These are phyloP conservation scores for Coniochaeta sp. DNA, from an alignment of 2,329 filamentous ascomycete genomes.

Conservation along the genomic window DNA sequence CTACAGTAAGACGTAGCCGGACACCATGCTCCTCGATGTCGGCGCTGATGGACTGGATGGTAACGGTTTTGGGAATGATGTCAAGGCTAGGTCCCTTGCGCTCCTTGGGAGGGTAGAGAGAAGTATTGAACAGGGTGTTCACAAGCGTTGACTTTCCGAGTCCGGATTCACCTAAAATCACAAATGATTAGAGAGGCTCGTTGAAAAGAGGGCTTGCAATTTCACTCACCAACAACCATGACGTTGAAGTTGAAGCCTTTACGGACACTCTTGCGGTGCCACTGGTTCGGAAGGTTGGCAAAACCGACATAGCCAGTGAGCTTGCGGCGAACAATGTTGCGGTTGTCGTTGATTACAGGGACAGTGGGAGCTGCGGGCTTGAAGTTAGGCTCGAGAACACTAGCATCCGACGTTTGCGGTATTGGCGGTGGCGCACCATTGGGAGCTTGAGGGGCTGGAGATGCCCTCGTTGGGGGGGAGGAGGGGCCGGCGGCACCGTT, in stretches of 20 bases:
- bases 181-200: conserved; percentile 1
- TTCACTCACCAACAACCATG: conserved; percentile 93
- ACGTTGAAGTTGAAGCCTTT: conserved; percentile 99
- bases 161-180: conserved; percentile 79
- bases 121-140: conserved; percentile 99
- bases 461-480: conserved; percentile 31
- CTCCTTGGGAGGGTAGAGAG: conserved; percentile 96
- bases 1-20: conserved; percentile 89
- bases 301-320: conserved; percentile 98
- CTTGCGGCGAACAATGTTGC: conserved; percentile 97
- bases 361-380: conserved; percentile 22
- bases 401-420: conserved; percentile 18
- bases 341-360: conserved; percentile 58
- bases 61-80: conserved; percentile 96
- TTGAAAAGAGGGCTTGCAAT: not conserved
- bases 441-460: conserved; percentile 28
- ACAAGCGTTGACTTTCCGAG: conserved; percentile 98
- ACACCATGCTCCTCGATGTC: conserved; percentile 99
- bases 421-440: conserved; percentile 27
- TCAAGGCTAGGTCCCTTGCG: conserved; percentile 95
- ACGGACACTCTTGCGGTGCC: conserved; percentile 99
- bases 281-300: conserved; percentile 97
- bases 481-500: conserved; percentile 26
- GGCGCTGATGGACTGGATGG: conserved; percentile 89
- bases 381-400: conserved; percentile 29